Base-by-base conservation (phyloP, 257 asterid species). In the Haberlea rhodopensis region DNA sequence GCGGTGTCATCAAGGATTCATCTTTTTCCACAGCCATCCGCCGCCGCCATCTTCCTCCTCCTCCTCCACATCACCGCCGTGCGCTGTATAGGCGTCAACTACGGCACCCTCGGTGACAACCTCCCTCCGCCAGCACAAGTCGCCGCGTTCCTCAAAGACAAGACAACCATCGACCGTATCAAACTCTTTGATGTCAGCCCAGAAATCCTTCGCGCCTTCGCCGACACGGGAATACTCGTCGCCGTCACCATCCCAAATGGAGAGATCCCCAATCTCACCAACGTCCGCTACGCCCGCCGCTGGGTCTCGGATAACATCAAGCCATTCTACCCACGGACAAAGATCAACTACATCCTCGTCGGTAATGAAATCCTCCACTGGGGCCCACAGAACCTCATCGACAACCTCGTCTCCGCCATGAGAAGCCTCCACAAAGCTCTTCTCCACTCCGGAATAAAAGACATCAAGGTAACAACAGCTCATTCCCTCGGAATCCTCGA, bases 301-400 rank as follows among this genome's bases (percentile, higher is more conserved):
- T 92, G 87, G 82, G 75, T 92, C 4, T 56, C 60, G 3, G 31
- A 70, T n/a, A 76, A 89, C 79, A 84, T 92, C 24, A 53, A 67
- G 45, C 97, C 97, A 0, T 92, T 84, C 63, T 26, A 81, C 65
- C 99, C 96, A 0, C 71, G 28, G 1, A 92, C 99, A 4, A 73
- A 68, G 21, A 85, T 92, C 80, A 80, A 81, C 34, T 81, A 80
- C 70, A 81, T 92, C 70, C 83, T 85, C 46, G 85, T 89, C 29
- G 99, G 99, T 1, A 92, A 82, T 67, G 97, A 92, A 49, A 73
- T 92, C 49, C 96, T 92, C 66, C 97, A 89, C 65, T 92, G 97
- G 97, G 97, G 95, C 16, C 95, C 97, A 0, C 96, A 90, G 73
- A 60, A 69, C 31, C 75, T 89, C 22, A 55, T 63, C 11, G 94